Percentiles rank a stretch among this genome's conserved stretches.
Conservation (phyloP, 371 early-diverging fungal species). For the Lichtheimia ornata region DNA sequence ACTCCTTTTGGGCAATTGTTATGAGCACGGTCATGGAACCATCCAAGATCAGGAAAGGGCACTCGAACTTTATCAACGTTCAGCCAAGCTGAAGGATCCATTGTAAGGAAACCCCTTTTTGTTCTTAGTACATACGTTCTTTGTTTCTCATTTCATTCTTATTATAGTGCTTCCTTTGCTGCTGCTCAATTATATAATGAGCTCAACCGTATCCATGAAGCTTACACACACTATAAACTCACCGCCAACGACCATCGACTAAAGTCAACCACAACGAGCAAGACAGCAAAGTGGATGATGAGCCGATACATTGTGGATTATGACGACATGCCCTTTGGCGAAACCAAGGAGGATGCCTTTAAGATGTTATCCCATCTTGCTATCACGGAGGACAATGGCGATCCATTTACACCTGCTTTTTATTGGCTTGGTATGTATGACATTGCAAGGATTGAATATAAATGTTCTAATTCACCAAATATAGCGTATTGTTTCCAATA, state of each 20-base stretch:
- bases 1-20: constrained; percentile 62
- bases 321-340: constrained; percentile 2
- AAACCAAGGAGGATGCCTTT: constrained; percentile 32
- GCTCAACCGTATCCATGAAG: constrained; percentile 34
- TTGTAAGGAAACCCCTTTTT: constrained; percentile 20
- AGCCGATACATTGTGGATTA: constrained; percentile 37
- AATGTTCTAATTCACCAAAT: not conserved
- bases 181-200: constrained; percentile 44
- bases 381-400: constrained; percentile 13
- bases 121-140: not conserved
- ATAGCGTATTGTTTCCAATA: constrained; percentile 29
- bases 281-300: constrained; percentile 36
- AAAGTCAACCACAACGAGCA: constrained; percentile 21
- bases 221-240: constrained; percentile 34
- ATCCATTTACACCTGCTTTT: constrained; percentile 30
- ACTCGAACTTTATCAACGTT: constrained; percentile 35
- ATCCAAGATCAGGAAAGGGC: constrained; percentile 63
- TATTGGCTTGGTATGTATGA: constrained; percentile 51
- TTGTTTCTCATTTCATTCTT: constrained; percentile 1
- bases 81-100: constrained; percentile 35
- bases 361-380: constrained; percentile 26
- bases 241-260: constrained; percentile 33
- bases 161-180: constrained; percentile 46
- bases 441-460: not conserved
- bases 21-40: constrained; percentile 56